Conservation (phyloP, 2,329 filamentous ascomycete species). For the Rhynchosporium secalis region DNA sequence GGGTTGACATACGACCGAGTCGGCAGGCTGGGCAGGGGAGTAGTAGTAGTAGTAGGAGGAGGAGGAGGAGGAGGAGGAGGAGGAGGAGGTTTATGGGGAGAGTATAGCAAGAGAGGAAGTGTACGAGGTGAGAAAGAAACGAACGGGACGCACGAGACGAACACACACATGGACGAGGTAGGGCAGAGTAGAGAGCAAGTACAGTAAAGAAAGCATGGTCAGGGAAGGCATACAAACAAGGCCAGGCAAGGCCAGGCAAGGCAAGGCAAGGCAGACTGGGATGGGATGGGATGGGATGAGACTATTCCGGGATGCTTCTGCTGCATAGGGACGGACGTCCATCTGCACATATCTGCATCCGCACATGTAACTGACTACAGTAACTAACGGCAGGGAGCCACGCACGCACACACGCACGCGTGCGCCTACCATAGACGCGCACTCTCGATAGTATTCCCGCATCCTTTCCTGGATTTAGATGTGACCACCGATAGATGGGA, state of each 20-base stretch:
- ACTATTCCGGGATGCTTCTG: not conserved
- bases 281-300: not conserved
- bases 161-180: not conserved
- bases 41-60: no score
- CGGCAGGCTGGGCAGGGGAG: not conserved
- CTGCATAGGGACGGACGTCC: no score
- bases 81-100: not conserved
- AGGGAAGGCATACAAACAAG: not conserved
- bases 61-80: no score
- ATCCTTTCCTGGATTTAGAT: no score
- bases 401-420: no score
- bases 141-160: slow-evolving; percentile 12
- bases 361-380: no score
- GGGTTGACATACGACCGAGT: slow-evolving; percentile 3
- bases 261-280: not conserved
- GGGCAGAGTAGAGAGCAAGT: not conserved
- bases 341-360: no score
- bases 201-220: slow-evolving; percentile 1
- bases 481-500: no score
- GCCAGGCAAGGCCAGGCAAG: not conserved
- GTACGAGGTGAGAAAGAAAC: not conserved
- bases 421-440: no score
- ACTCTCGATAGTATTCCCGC: no score
- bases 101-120: not conserved
- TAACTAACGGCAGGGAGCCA: no score